Percentiles rank a stretch among this genome's conserved stretches.
phyloP scores from a whole-genome alignment of 139 green algal species.

The Chlorella vulgaris region DNA sequence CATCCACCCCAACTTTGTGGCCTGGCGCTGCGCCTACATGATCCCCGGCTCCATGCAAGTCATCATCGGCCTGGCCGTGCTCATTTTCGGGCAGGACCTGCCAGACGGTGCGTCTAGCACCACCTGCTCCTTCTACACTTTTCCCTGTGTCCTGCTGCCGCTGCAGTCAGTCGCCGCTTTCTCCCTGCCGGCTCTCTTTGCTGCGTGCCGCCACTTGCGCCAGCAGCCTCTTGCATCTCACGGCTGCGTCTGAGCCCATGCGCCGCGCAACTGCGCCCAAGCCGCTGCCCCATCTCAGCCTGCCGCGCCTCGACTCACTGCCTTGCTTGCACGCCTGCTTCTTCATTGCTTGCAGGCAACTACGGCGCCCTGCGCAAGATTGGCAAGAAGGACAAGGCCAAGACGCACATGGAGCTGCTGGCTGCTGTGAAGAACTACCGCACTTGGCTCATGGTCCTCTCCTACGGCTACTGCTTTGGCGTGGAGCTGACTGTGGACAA shows the following conservation, averaged over 20 bases:
- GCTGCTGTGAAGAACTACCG: conserved; percentile 45
- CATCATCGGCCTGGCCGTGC: conserved; percentile 65
- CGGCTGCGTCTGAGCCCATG: too few species aligned
- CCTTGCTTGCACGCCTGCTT: neutral
- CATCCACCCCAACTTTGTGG: conserved; percentile 57
- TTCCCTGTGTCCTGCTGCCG: too few species aligned
- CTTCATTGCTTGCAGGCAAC: conserved; percentile 53
- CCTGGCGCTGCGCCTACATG: conserved; percentile 93
- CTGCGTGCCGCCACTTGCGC: too few species aligned
- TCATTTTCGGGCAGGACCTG: conserved; percentile 74
- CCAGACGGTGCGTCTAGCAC: conserved; percentile 64
- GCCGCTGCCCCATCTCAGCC: too few species aligned
- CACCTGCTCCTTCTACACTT: too few species aligned
- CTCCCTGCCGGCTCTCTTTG: too few species aligned
- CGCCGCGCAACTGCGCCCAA: too few species aligned
- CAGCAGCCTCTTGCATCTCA: too few species aligned
- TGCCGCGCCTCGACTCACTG: too few species aligned
- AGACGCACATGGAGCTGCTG: conserved; percentile 34
- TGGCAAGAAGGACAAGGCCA: conserved; percentile 65
- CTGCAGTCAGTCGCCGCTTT: too few species aligned
- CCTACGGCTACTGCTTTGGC: conserved; percentile 77
- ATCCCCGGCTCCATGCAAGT: conserved; percentile 68
- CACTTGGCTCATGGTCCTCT: conserved; percentile 65
- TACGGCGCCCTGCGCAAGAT: conserved; percentile 77
- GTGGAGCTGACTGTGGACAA: conserved; percentile 86